phyloP scores from a whole-genome alignment of 192 early-diverging fungal genomes.

The Coemansia umbellata region DNA sequence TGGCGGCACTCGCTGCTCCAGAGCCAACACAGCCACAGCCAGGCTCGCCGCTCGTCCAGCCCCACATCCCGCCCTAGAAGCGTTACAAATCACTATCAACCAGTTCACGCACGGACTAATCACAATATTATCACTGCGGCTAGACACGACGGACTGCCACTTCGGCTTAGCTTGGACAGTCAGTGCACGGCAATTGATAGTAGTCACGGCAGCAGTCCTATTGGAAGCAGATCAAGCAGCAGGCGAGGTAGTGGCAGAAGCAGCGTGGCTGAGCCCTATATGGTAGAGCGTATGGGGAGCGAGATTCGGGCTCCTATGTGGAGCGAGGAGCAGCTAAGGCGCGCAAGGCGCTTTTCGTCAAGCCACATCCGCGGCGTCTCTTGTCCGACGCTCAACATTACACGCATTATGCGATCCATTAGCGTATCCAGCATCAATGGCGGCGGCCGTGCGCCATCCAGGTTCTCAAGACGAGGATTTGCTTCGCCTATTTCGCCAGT shows the following conservation, averaged over 20 bases:
- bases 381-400: conserved; percentile 43
- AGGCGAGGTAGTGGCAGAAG: conserved; percentile 1
- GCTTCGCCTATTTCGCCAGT: neutral
- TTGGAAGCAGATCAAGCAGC: neutral
- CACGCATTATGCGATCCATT: conserved; percentile 48
- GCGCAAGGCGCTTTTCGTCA: conserved; percentile 23
- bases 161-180: conserved; percentile 42
- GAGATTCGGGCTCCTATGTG: conserved; percentile 10
- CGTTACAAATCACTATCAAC: neutral
- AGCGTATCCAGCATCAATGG: conserved; percentile 31
- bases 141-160: conserved; percentile 10
- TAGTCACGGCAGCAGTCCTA: conserved; percentile 3
- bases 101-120: no score
- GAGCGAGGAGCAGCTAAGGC: conserved; percentile 27
- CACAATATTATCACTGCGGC: no score
- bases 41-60: conserved; percentile 3
- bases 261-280: conserved; percentile 2
- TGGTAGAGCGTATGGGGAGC: conserved; percentile 1
- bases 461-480: neutral
- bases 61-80: neutral
- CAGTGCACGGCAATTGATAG: conserved; percentile 21
- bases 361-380: conserved; percentile 39
- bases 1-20: conserved; percentile 8
- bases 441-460: neutral
- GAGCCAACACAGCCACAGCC: conserved; percentile 2